Base-by-base conservation (phyloP, 2,329 filamentous ascomycete genomes). In the Phialocephala sp. region DNA sequence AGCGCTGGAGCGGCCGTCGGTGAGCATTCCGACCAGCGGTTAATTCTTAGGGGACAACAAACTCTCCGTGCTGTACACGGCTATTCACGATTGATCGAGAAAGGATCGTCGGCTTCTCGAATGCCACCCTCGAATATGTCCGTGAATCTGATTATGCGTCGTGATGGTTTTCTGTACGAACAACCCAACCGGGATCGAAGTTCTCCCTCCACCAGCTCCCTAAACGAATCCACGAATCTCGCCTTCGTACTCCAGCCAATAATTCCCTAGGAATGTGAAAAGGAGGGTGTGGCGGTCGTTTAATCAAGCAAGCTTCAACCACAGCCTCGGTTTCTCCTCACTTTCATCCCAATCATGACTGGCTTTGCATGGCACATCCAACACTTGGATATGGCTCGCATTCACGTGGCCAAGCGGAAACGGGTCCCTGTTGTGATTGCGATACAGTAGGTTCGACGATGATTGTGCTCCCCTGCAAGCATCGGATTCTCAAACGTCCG, bases 251-350 rank as follows among this genome's bases (percentile, higher is more conserved):
- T 32, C 24, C 15, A 54, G 24, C 50, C 50, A 54, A 54, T 54
- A 9, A 12, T 20, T 22, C 4, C 18, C 8, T 22, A 4, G 2
- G 8, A 11, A 14, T 50, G 45, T 14, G n/a, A 11, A 50, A 12
- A 6, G 27, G 27, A 6, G 27, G 27, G 27, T 22, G 45, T 50
- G 50, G 50, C 50, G 24, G 50, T 54, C 50, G 50, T 35, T 54
- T 18, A 5, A 15, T 5, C 11, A 14, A 14, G 45, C 11, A 14
- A 14, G 45, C 3, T 27, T 54, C 2, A 47, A 32, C 50, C 24
- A 18, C 24, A 54, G 24, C 50, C 50, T 54, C 50, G 50, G 50
- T 54, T 32, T 54, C 22, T 32, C 27, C 27, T 50, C 41, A n/a
- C 15, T 4, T 43, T 43, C 41, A n/a, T 43, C 41, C 41, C 41